Percentiles rank a stretch among this genome's conserved stretches.
phyloP scores from a whole-genome alignment of 2,329 filamentous ascomycete species.

The Zasmidium cellare region DNA sequence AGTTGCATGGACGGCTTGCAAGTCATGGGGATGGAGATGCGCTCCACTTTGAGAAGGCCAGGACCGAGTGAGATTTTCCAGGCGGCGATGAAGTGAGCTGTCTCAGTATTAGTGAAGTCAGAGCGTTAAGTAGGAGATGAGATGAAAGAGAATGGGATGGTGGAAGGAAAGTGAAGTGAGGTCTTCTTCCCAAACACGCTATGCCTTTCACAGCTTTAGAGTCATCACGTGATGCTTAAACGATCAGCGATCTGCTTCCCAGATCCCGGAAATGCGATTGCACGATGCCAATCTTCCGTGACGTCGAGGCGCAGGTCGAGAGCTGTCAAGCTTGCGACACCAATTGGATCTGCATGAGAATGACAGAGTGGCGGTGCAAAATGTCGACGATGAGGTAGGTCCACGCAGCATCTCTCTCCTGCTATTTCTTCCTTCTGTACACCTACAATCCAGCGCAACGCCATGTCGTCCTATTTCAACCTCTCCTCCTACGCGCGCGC shows the following conservation, averaged over 20 bases:
- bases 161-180: background rate
- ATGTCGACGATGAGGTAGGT: conserved; percentile 11
- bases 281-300: background rate
- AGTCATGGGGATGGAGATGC: too few species aligned
- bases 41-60: too few species aligned
- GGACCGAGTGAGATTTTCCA: too few species aligned
- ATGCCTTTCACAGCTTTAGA: background rate
- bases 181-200: background rate
- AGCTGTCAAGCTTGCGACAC: conserved; percentile 1
- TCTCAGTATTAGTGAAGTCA: too few species aligned
- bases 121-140: too few species aligned
- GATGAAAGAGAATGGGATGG: background rate
- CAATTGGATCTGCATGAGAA: background rate
- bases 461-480: conserved; percentile 33
- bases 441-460: background rate
- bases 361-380: conserved; percentile 17
- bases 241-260: background rate
- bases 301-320: background rate
- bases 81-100: too few species aligned
- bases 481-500: conserved; percentile 36
- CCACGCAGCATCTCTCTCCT: conserved; percentile 4
- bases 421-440: background rate
- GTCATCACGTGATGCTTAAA: background rate
- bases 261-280: background rate
- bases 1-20: too few species aligned